Evolutionary conservation across 1,284 basidiomycete species (phyloP).

Genomic region (Porogramme epimiltina): DNA sequence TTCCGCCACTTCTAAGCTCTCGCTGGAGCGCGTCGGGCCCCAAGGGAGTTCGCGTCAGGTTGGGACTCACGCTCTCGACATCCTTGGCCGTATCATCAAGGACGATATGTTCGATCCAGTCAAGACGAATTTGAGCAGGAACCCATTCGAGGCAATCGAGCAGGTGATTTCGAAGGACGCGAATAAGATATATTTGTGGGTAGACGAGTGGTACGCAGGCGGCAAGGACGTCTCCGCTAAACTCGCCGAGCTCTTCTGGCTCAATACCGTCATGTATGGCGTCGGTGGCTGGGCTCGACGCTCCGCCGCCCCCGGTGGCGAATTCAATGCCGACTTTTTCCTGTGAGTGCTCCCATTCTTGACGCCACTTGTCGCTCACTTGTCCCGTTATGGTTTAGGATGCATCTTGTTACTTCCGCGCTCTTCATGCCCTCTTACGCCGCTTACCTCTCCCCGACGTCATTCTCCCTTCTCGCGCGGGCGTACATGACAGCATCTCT

Average conservation of each 20-base stretch:
- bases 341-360: slow-evolving; percentile 22
- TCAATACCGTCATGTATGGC: slow-evolving; percentile 42
- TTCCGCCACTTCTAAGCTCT: background rate
- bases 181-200: no score
- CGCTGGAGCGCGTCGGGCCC: no score
- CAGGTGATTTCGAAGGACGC: no score
- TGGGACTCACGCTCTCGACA: background rate
- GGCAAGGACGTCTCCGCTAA: slow-evolving; percentile 41
- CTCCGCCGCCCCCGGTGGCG: slow-evolving; percentile 18
- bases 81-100: background rate
- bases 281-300: slow-evolving; percentile 39
- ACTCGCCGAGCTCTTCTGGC: slow-evolving; percentile 48
- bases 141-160: background rate
- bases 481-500: slow-evolving; percentile 39
- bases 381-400: slow-evolving; percentile 28
- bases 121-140: background rate
- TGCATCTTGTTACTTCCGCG: slow-evolving; percentile 48
- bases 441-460: slow-evolving; percentile 27
- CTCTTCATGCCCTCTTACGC: slow-evolving; percentile 42
- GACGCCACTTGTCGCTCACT: background rate
- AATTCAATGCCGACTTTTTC: slow-evolving; percentile 47
- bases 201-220: slow-evolving; percentile 51
- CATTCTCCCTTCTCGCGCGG: slow-evolving; percentile 35
- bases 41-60: background rate
- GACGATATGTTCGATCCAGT: background rate